Evolutionary conservation across 1,139 yeast genomes (phyloP).

Genomic region (Suhomyces coccinellae): DNA sequence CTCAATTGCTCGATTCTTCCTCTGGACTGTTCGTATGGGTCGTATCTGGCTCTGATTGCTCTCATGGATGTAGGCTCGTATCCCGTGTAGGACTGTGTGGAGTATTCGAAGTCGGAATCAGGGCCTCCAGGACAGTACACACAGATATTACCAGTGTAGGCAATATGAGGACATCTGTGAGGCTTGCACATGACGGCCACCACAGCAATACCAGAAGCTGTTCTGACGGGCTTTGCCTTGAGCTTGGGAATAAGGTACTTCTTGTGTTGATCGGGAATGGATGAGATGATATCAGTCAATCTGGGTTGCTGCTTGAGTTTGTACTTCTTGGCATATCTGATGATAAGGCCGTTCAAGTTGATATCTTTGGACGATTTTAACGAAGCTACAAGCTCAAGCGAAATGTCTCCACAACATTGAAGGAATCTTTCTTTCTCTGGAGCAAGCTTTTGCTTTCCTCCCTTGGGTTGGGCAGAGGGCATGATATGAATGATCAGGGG

Average conservation of each 20-base stretch:
- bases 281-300: constrained; percentile 87
- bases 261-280: constrained; percentile 95
- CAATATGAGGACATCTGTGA: constrained; percentile 98
- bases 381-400: constrained; percentile 81
- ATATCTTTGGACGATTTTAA: constrained; percentile 75
- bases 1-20: constrained; percentile 96
- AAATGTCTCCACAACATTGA: constrained; percentile 91
- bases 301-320: constrained; percentile 91
- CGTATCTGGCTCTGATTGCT: constrained; percentile 95
- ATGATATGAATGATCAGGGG: constrained; percentile 14
- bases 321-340: constrained; percentile 83
- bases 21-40: constrained; percentile 97
- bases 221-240: constrained; percentile 96
- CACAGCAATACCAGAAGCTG: constrained; percentile 98
- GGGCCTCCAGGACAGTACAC: constrained; percentile 99
- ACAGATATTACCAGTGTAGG: constrained; percentile 97
- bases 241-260: constrained; percentile 88
- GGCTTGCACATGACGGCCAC: constrained; percentile 99
- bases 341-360: constrained; percentile 86
- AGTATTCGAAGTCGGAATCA: constrained; percentile 95
- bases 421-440: constrained; percentile 92
- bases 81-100: constrained; percentile 97
- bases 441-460: constrained; percentile 57
- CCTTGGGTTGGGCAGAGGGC: constrained; percentile 32
- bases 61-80: constrained; percentile 99